phyloP scores from a whole-genome alignment of 1,284 basidiomycete species.

The Trichosporon sp. region DNA sequence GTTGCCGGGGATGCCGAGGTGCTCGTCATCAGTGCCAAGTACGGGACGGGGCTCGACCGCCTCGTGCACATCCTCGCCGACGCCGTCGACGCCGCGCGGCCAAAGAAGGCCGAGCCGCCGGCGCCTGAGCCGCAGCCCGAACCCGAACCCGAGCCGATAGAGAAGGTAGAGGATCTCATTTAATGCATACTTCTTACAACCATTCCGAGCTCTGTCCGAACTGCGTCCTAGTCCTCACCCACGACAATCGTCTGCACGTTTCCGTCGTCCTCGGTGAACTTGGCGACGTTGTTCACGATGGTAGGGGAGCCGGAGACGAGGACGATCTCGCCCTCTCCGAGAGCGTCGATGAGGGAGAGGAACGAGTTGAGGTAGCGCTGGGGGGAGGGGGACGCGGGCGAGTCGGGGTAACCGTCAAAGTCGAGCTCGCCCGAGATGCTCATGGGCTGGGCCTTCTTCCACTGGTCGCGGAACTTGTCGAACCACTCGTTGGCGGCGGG shows the following conservation, averaged over 20 bases:
- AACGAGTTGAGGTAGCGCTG: slow-evolving; percentile 18
- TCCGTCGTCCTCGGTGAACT: slow-evolving; percentile 13
- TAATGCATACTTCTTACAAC: slow-evolving; percentile 5
- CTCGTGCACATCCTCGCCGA: slow-evolving; percentile 62
- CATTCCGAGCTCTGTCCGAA: not conserved
- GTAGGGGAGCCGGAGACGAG: slow-evolving; percentile 10
- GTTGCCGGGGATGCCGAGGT: slow-evolving; percentile 52
- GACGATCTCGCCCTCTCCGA: slow-evolving; percentile 10
- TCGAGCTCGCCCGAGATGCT: slow-evolving; percentile 10
- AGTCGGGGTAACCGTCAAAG: slow-evolving; percentile 18
- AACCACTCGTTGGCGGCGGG: slow-evolving; percentile 11
- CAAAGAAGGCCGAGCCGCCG: slow-evolving; percentile 2
- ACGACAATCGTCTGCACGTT: slow-evolving; percentile 13
- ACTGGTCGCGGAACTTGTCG: slow-evolving; percentile 12
- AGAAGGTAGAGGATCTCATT: slow-evolving; percentile 11
- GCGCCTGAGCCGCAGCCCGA: not conserved
- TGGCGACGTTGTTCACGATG: slow-evolving; percentile 9
- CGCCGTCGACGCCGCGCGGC: slow-evolving; percentile 61
- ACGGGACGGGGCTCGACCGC: slow-evolving; percentile 65
- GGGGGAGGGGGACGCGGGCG: slow-evolving; percentile 11
- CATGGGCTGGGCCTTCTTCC: slow-evolving; percentile 15
- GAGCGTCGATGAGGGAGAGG: slow-evolving; percentile 15
- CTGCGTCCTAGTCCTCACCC: not conserved
- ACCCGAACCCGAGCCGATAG: not conserved
- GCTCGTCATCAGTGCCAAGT: slow-evolving; percentile 74